A percentile compares a stretch with the other conserved stretches of the same genome.
These are phyloP conservation scores for Aureobasidium pullulans DNA, from an alignment of 2,329 filamentous ascomycete genomes.

Conservation along the genomic window DNA sequence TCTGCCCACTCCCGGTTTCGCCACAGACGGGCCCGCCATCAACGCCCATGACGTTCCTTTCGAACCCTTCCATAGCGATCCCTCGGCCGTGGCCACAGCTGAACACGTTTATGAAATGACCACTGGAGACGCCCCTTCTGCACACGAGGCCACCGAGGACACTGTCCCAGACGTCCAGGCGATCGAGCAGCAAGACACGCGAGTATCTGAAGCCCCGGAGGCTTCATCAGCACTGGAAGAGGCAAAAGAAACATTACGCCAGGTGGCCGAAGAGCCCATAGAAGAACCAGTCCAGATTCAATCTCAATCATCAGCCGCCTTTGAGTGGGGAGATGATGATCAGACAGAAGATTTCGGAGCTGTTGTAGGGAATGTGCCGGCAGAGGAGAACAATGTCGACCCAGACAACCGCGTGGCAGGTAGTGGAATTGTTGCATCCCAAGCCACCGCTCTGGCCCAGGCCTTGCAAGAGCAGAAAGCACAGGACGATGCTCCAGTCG, in stretches of 20 bases:
- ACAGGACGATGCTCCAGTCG: constrained; percentile 7
- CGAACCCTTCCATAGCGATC: not conserved
- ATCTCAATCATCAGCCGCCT: not conserved
- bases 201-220: not conserved
- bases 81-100: not conserved
- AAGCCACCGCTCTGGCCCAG: constrained; percentile 7
- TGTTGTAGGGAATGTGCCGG: not conserved
- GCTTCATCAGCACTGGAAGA: not conserved
- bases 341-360: constrained; percentile 14
- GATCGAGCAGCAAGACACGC: not conserved
- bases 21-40: not conserved
- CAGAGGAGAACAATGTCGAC: not conserved
- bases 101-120: not conserved
- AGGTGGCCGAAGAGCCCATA: not conserved
- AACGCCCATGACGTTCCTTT: not conserved
- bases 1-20: constrained; percentile 22
- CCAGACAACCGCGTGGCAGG: not conserved
- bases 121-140: not conserved
- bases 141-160: not conserved
- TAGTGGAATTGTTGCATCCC: constrained; percentile 9
- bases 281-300: not conserved
- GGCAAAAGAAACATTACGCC: not conserved
- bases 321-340: constrained; percentile 17
- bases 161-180: not conserved
- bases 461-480: constrained; percentile 10